These are phyloP conservation scores for Stephania japonica DNA, from an alignment of 164 flowering plant genomes.

Conservation along the genomic window DNA sequence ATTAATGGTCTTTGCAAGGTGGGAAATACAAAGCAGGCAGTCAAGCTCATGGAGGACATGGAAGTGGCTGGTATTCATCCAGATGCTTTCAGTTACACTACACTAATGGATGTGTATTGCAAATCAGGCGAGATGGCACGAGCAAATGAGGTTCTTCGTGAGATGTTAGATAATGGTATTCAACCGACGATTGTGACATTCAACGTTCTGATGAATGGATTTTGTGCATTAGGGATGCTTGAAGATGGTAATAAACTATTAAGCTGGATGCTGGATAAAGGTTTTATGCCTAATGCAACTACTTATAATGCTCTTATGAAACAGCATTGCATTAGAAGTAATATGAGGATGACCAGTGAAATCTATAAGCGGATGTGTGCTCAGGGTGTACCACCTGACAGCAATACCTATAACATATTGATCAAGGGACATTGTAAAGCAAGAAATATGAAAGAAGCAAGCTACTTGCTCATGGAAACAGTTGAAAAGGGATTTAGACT, in stretches of 20 bases:
- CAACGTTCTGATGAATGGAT: constrained; percentile 49
- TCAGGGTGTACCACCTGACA: constrained; percentile 23
- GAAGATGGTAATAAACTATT: constrained; percentile 43
- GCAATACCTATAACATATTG: constrained; percentile 29
- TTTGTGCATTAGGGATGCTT: constrained; percentile 42
- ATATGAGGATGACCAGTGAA: constrained; percentile 27
- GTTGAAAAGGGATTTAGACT: constrained; percentile 24
- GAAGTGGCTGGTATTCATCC: constrained; percentile 24
- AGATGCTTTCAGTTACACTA: constrained; percentile 29
- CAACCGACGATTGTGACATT: constrained; percentile 37
- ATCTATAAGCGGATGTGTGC: constrained; percentile 24
- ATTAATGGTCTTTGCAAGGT: constrained; percentile 31
- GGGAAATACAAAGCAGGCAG: constrained; percentile 29
- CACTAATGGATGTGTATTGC: constrained; percentile 33
- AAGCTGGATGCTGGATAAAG: constrained; percentile 42
- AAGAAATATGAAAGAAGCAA: constrained; percentile 34
- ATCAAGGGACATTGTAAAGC: constrained; percentile 32
- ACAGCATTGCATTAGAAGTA: constrained; percentile 22
- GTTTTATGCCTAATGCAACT: constrained; percentile 30
- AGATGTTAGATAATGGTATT: constrained; percentile 32
- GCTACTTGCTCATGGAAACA: constrained; percentile 25
- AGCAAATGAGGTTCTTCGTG: constrained; percentile 28
- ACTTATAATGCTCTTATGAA: constrained; percentile 34
- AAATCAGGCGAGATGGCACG: constrained; percentile 24
- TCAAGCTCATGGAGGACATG: constrained; percentile 31